These are phyloP conservation scores for Xylariaceae sp. DNA, from an alignment of 2,329 filamentous ascomycete genomes.

Conservation along the genomic window DNA sequence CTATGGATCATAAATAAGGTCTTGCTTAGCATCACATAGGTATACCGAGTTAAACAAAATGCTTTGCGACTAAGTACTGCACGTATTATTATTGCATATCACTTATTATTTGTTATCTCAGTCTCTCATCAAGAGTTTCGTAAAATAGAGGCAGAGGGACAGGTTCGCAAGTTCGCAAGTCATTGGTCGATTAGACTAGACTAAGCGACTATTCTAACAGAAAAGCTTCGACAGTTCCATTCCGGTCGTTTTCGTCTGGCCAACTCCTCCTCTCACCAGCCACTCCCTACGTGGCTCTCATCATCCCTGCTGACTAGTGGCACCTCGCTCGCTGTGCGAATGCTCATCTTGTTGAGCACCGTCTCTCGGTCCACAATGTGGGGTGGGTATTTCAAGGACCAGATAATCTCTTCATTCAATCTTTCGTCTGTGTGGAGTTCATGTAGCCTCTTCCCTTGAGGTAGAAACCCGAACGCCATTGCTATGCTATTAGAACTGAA, in stretches of 20 bases:
- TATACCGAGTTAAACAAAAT: too few relatives aligned
- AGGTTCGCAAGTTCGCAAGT: background rate
- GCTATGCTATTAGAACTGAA: slow-evolving; percentile 30
- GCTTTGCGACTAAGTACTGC: too few relatives aligned
- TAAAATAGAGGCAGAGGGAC: too few relatives aligned
- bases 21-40: too few relatives aligned
- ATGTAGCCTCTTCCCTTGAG: background rate
- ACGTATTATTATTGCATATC: too few relatives aligned
- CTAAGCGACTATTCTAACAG: background rate
- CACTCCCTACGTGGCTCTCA: too few relatives aligned
- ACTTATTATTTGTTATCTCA: too few relatives aligned
- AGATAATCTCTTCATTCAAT: background rate
- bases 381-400: background rate
- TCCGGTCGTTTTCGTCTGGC: background rate
- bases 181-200: background rate
- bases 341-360: background rate
- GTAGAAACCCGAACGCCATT: slow-evolving; percentile 26
- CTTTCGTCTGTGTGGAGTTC: background rate
- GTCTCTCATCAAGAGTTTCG: too few relatives aligned
- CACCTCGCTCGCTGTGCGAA: background rate
- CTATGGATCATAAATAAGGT: too few relatives aligned
- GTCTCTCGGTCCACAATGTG: background rate
- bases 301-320: too few relatives aligned
- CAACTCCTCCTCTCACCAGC: too few relatives aligned
- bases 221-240: background rate